phyloP scores from a whole-genome alignment of 208 protist genomes.

The Trypanosomatidae sp. region DNA sequence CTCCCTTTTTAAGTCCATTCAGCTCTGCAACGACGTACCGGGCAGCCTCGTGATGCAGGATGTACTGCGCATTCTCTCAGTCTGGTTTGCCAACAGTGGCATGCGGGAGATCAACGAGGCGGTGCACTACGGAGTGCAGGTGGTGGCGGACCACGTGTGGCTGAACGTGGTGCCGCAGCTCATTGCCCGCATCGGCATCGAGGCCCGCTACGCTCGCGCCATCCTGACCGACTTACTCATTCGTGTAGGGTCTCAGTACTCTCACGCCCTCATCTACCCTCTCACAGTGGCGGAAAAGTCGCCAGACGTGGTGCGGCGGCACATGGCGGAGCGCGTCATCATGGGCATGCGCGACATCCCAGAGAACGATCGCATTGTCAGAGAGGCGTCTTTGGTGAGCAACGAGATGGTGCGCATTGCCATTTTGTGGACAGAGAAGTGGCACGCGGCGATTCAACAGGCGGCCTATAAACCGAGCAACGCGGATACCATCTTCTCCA shows the following conservation, averaged over 20 bases:
- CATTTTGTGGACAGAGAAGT: constrained; percentile 97
- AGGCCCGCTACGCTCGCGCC: constrained; percentile 74
- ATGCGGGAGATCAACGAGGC: constrained; percentile 75
- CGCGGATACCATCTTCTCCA: constrained; percentile 87
- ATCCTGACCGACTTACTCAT: constrained; percentile 95
- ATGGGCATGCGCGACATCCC: constrained; percentile 64
- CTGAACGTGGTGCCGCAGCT: constrained; percentile 99
- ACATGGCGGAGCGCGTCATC: constrained; percentile 84
- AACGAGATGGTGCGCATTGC: constrained; percentile 99
- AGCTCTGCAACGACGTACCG: constrained; percentile 64
- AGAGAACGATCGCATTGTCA: constrained; percentile 74
- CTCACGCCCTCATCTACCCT: constrained; percentile 99
- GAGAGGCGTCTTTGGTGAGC: constrained; percentile 97
- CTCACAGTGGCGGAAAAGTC: constrained; percentile 97
- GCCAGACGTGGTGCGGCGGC: constrained; percentile 63
- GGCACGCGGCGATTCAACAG: constrained; percentile 96
- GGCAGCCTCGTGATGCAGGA: constrained; percentile 95
- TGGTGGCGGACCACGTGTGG: constrained; percentile 97
- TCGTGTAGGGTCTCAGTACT: constrained; percentile 95
- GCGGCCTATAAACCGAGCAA: constrained; percentile 95
- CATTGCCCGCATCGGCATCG: constrained; percentile 98
- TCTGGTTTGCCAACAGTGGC: constrained; percentile 97
- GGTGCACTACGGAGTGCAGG: constrained; percentile 92
- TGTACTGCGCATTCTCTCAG: constrained; percentile 98
- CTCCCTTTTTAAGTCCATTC: constrained; percentile 81